Evolutionary conservation across 805 yeast genomes (phyloP).

Genomic region (Groenewaldozyma salmanticensis): DNA sequence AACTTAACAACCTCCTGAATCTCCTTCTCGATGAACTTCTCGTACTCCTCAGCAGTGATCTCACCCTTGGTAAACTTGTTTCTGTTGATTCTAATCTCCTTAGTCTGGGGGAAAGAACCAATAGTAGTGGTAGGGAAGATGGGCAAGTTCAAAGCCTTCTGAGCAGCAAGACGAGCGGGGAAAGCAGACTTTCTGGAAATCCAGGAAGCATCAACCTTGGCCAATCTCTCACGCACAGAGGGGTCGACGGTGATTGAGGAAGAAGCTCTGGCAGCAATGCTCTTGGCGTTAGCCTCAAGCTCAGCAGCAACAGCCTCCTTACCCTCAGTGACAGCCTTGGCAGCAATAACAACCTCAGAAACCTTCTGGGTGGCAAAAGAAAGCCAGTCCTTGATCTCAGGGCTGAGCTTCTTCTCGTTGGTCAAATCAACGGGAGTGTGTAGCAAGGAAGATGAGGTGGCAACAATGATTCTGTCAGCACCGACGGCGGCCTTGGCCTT

Average conservation of each 20-base stretch:
- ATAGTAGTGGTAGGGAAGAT: constrained; percentile 99
- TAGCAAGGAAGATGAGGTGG: constrained; percentile 92
- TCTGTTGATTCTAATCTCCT: constrained; percentile 97
- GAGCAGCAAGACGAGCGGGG: constrained; percentile 73
- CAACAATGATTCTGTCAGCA: constrained; percentile 58
- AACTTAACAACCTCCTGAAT: constrained; percentile 91
- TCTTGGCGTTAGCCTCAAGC: constrained; percentile 77
- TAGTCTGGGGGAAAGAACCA: constrained; percentile 99
- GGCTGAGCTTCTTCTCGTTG: constrained; percentile 84
- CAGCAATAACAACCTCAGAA: constrained; percentile 79
- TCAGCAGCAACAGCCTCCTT: constrained; percentile 60
- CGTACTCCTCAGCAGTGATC: constrained; percentile 90
- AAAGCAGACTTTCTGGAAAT: constrained; percentile 82
- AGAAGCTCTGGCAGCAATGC: constrained; percentile 74
- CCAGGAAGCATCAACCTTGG: constrained; percentile 50
- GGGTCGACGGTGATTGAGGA: constrained; percentile 88
- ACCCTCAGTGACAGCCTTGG: constrained; percentile 73
- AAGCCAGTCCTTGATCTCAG: constrained; percentile 94
- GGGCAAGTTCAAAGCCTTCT: constrained; percentile 83
- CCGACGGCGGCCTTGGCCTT: constrained; percentile 81
- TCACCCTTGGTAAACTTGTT: constrained; percentile 97
- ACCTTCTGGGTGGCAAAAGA: constrained; percentile 97
- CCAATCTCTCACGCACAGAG: constrained; percentile 79
- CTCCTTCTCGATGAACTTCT: constrained; percentile 92
- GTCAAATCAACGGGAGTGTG: constrained; percentile 97